Evolutionary conservation across 345 rosid genomes (phyloP), one percentile per base, ranked within the genome.

Genomic region (Populus ilicifolia): DNA sequence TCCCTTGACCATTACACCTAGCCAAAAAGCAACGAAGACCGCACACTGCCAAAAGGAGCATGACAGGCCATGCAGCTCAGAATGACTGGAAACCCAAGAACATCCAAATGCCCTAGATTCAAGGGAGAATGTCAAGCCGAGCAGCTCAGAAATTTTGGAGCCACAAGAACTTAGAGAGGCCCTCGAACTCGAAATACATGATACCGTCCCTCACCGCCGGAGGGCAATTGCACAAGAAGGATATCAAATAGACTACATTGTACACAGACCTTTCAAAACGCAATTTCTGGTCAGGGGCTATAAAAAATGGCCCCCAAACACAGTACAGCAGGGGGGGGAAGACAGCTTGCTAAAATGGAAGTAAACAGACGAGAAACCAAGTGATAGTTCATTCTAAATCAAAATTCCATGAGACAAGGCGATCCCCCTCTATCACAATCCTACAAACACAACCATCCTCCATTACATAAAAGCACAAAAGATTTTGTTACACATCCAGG

Each of bases 361-460:
- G 38, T 11, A 48, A 29, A 9, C 21, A 39, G 25, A 50, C 6
- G 18, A 0, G 70, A 9, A 65, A 29, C 33, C 35, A 3, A 4
- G 8, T 21, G 7, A 48, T 2, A 16, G 20, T 38, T 72, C 41
- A 21, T 46, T 74, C 56, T 39, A n/a, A 52, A 70, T 6, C 78
- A 74, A 70, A 79, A 69, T 69, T 75, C 70, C 59, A 69, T 72
- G 50, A 69, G 52, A 29, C 20, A 29, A 33, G 25, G 63, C 23
- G 67, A 67, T 66, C 41, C 27, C 27, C 76, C 75, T 65, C 67
- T 7, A 44, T 30, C 62, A 79, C 46, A 38, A 73, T 36, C 67
- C 67, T 17, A 6, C 29, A 72, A 62, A 16, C 64, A 61, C 54
- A 61, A 23, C 44, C 70, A 64, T 59, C 72, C 72, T 46, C 71